A percentile compares a stretch with the other conserved stretches of the same genome.
Evolutionary conservation across 208 protist species (phyloP).

Genomic region (Leishmania aethiopica): DNA sequence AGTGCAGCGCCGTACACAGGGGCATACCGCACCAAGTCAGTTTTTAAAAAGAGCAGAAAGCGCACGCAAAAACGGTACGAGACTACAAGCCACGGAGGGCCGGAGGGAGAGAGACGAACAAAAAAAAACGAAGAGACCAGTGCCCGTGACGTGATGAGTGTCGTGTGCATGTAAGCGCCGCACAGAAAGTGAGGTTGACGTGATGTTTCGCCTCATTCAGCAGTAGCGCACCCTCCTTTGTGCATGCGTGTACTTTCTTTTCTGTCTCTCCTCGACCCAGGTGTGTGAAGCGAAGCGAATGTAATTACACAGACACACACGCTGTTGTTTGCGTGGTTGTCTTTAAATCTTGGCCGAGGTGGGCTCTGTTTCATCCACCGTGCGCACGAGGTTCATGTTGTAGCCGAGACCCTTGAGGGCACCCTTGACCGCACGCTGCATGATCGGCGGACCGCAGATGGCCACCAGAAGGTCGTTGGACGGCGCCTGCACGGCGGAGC

Average conservation of each 20-base stretch:
- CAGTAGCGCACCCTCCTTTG: background rate
- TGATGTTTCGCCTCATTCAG: no score
- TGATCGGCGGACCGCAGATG: slow-evolving; percentile 78
- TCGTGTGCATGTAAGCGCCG: background rate
- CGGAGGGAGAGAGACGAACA: background rate
- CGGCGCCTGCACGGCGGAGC: slow-evolving; percentile 52
- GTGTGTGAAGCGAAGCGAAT: background rate
- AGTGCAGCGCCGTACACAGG: background rate
- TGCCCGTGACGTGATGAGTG: background rate
- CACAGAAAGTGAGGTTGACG: no score
- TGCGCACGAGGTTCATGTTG: slow-evolving; percentile 55
- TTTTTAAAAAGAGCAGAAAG: background rate
- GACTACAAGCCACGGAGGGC: background rate
- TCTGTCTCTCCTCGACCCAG: background rate
- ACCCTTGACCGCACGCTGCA: slow-evolving; percentile 62
- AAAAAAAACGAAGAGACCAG: background rate
- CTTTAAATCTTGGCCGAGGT: slow-evolving; percentile 41
- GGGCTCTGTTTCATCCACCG: slow-evolving; percentile 44
- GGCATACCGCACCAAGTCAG: background rate
- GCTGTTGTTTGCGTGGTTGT: background rate
- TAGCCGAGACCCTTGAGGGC: slow-evolving; percentile 42
- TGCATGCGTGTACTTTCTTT: slow-evolving; percentile 1
- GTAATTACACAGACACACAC: background rate
- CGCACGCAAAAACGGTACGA: background rate
- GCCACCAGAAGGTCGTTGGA: slow-evolving; percentile 67